A percentile compares a stretch with the other conserved stretches of the same genome.
Conservation (phyloP, 306 rosid genomes). For the Trifolium fragiferum region DNA sequence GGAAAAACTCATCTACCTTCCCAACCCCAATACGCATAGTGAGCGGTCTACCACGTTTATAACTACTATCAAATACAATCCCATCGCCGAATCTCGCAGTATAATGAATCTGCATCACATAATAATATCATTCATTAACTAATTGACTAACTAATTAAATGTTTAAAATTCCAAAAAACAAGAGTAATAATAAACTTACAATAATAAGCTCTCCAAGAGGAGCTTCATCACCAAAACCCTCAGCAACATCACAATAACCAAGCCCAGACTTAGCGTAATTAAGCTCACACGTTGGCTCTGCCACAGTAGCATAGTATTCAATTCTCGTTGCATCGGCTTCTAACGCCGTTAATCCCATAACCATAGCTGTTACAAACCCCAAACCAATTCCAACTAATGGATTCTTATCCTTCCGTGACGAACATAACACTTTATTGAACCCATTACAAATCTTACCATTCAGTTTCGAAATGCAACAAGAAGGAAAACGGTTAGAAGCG, state of each 20-base stretch:
- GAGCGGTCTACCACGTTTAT: constrained; percentile 87
- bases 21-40: constrained; percentile 96
- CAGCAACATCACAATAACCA: constrained; percentile 75
- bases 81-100: constrained; percentile 90
- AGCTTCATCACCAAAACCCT: constrained; percentile 72
- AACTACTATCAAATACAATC: constrained; percentile 88
- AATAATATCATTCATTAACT: neutral
- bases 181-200: constrained; percentile 51
- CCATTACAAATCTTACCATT: constrained; percentile 8
- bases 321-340: constrained; percentile 85
- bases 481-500: constrained; percentile 38
- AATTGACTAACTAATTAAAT: neutral
- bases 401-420: constrained; percentile 38
- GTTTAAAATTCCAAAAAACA: neutral
- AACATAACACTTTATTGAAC: constrained; percentile 35
- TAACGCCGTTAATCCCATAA: constrained; percentile 68
- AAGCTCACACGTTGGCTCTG: constrained; percentile 78
- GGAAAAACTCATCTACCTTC: constrained; percentile 57
- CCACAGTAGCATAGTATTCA: constrained; percentile 91
- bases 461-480: constrained; percentile 44
- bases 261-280: constrained; percentile 76
- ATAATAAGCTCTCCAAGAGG: constrained; percentile 85
- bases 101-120: constrained; percentile 68
- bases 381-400: constrained; percentile 52
- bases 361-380: constrained; percentile 69